Base-by-base conservation (phyloP, 768 basidiomycete genomes). In the Macrocybe gigantea region DNA sequence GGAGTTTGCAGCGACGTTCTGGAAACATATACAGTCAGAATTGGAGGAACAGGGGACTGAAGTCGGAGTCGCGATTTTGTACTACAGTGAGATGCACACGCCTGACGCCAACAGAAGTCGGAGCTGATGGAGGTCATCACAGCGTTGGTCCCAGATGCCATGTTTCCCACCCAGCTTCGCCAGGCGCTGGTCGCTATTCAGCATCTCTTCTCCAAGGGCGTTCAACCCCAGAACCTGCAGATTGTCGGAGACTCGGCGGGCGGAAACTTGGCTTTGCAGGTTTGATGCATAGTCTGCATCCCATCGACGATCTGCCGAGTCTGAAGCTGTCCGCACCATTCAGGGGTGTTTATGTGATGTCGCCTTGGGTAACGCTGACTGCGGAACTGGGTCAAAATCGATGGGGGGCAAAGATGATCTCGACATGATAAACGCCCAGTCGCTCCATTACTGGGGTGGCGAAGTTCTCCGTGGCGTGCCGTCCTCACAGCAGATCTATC, bases 211-310 rank as follows among this genome's bases (percentile, higher is more conserved):
- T 50, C 56, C 32, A 49, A 51, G 3, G 68, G 67, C 9, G 52
- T 68, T 6, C 48, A 54, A 9, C 66, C 67, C 5, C 49, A 53
- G 34, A 59, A 70, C 51, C 53, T 71, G 13, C 57, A 65, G 39
- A 47, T 72, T 9, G 62, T 60, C 5, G 68, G 68, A 15, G 71
- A 72, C 53, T 72, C 71, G 7, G 72, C 72, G 7, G 72, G 72
- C 8, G 69, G 54, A 0, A 64, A 65, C 39, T 60, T 72, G 29
- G 53, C 65, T 31, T 54, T 69, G 30, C 65, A 68, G 49, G 49
- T 70, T 37, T 73, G 22, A 66, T 66, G 2, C 65, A 70, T 45
- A 53, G 68, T 29, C 56, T 71, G 2, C 70, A 70, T 41, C 71
- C 72, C 2, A 47, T 66, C 6, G 47, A 57, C 4, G 53, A 47